Conservation (phyloP, 352 stramenopile genomes). For the Globisporangium splendens region DNA sequence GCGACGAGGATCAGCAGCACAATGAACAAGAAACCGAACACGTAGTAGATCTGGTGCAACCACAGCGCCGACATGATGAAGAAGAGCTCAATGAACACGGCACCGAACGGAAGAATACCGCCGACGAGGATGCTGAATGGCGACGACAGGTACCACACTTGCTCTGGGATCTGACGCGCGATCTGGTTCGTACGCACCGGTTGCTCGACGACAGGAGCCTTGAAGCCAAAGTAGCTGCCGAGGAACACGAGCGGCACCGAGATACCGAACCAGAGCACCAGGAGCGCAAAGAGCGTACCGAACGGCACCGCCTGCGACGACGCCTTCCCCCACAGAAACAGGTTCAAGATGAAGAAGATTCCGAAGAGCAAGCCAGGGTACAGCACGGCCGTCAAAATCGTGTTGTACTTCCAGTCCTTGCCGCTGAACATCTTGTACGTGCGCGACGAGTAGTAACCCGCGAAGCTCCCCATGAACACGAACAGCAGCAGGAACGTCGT, state of each 20-base stretch:
- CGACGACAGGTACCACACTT: conserved; percentile 96
- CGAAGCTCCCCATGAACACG: conserved; percentile 96
- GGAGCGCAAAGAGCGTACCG: conserved; percentile 94
- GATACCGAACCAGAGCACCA: conserved; percentile 98
- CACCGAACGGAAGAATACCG: conserved; percentile 98
- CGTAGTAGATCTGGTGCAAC: conserved; percentile 99
- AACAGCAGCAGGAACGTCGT: conserved; percentile 97
- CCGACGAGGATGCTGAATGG: conserved; percentile 94
- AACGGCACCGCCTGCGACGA: conserved; percentile 92
- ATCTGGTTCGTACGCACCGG: conserved; percentile 91
- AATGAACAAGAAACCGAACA: conserved; percentile 99
- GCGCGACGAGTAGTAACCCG: conserved; percentile 94
- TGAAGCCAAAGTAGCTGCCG: conserved; percentile 96
- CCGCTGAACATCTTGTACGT: conserved; percentile 99
- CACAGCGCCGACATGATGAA: conserved; percentile 99
- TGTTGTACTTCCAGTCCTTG: conserved; percentile 97
- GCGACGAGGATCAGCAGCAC: conserved; percentile 97
- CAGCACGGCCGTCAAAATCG: conserved; percentile 92
- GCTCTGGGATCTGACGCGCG: conserved; percentile 89
- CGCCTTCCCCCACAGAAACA: conserved; percentile 90
- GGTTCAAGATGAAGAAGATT: conserved; percentile 96
- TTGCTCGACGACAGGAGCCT: conserved; percentile 80
- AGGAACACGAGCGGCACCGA: conserved; percentile 98
- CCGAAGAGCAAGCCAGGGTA: conserved; percentile 93
- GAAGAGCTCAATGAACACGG: conserved; percentile 99